These are phyloP conservation scores for Rhinocladiella mackenziei DNA, from an alignment of 2,329 filamentous ascomycete genomes.

Conservation along the genomic window DNA sequence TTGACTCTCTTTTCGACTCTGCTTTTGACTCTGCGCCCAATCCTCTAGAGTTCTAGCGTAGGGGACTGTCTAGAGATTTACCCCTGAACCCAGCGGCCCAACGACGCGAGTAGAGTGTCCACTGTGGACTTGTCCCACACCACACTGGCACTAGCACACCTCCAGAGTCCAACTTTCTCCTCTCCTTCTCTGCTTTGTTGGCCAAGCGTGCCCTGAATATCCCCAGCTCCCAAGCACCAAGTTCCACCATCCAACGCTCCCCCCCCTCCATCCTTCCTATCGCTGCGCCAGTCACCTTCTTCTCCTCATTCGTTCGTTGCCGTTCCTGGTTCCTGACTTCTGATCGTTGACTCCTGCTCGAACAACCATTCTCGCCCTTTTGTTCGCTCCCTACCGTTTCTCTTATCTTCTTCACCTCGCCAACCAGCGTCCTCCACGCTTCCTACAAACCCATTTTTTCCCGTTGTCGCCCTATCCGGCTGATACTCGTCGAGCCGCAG, in stretches of 20 bases:
- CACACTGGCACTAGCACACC: no score
- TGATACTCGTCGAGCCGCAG: conserved; percentile 6
- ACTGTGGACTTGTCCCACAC: no score
- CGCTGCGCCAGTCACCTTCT: conserved; percentile 7
- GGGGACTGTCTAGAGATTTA: no score
- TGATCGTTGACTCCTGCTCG: conserved; percentile 4
- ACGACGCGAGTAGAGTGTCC: no score
- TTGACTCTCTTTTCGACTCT: no score
- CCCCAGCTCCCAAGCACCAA: no score
- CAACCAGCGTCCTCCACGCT: conserved; percentile 16
- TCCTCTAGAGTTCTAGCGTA: no score
- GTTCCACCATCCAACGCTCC: conserved; percentile 6
- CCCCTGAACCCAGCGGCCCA: conserved; percentile 3
- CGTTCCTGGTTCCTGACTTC: conserved; percentile 23
- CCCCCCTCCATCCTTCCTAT: conserved; percentile 12
- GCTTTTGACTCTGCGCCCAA: no score
- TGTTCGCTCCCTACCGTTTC: conserved; percentile 10
- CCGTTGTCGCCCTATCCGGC: conserved; percentile 8
- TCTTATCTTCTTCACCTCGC: conserved; percentile 14
- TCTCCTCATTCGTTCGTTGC: conserved; percentile 16
- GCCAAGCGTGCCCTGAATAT: no score
- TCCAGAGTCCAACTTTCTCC: conserved; percentile 1
- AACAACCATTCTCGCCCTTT: conserved; percentile 13
- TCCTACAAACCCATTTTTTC: neutral
- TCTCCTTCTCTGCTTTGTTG: no score